Percentiles rank a stretch among this genome's conserved stretches.
Evolutionary conservation across 306 rosid genomes (phyloP).

Genomic region (Trifolium dubium): DNA sequence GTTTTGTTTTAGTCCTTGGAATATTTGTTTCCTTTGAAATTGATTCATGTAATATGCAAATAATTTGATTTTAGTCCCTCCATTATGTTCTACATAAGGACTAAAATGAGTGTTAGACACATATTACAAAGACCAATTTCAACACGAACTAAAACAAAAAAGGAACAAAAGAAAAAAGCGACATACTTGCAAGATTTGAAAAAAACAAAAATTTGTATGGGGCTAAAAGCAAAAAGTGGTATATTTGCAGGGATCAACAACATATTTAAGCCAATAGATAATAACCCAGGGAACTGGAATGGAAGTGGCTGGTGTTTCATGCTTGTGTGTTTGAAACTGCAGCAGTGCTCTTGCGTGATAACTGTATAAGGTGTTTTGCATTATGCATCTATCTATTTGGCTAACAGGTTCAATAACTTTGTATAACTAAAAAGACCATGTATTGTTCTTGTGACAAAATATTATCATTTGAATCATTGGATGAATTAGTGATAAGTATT

Average conservation of each 20-base stretch:
- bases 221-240: slow-evolving; percentile 13
- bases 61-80: background rate
- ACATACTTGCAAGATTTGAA: background rate
- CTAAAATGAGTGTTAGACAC: background rate
- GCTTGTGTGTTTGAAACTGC: slow-evolving; percentile 26
- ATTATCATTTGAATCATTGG: slow-evolving; percentile 30
- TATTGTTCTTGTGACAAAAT: slow-evolving; percentile 4
- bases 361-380: slow-evolving; percentile 6
- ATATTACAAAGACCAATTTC: background rate
- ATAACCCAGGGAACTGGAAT: slow-evolving; percentile 10
- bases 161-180: background rate
- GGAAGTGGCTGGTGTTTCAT: slow-evolving; percentile 17
- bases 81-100: background rate
- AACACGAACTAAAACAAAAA: background rate
- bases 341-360: slow-evolving; percentile 24
- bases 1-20: background rate
- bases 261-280: slow-evolving; percentile 4
- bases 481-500: slow-evolving; percentile 33
- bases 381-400: slow-evolving; percentile 30
- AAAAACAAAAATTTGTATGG: background rate
- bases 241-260: background rate
- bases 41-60: background rate
- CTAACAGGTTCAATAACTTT: slow-evolving; percentile 10
- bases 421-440: slow-evolving; percentile 3
- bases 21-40: background rate